phyloP scores from a whole-genome alignment of 192 early-diverging fungal species.

The Coemansia sp. region DNA sequence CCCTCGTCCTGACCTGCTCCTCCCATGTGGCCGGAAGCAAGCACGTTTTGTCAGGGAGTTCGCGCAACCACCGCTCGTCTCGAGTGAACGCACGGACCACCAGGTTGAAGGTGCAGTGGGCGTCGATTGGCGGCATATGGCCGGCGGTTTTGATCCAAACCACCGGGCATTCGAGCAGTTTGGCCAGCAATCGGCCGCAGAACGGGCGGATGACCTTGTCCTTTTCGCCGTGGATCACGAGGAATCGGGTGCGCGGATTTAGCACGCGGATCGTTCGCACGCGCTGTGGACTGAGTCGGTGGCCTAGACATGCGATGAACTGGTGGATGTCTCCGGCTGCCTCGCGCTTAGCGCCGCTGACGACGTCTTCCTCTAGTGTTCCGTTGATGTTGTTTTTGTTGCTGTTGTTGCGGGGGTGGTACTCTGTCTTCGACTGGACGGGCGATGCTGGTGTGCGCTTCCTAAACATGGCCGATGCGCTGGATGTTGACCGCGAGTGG shows the following conservation, averaged over 20 bases:
- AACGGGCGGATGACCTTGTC: conserved; percentile 47
- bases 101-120: conserved; percentile 50
- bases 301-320: conserved; percentile 52
- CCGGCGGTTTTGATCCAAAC: conserved; percentile 39
- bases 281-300: conserved; percentile 29
- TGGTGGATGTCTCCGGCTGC: conserved; percentile 49
- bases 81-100: conserved; percentile 35
- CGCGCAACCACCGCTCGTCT: conserved; percentile 29
- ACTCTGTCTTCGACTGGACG: neutral
- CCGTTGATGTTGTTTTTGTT: neutral
- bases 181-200: conserved; percentile 46
- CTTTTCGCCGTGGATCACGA: conserved; percentile 52
- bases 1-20: conserved; percentile 23
- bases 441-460: neutral
- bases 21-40: conserved; percentile 32
- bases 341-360: conserved; percentile 7
- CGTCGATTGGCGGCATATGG: conserved; percentile 54
- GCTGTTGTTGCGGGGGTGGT: neutral
- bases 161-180: conserved; percentile 38
- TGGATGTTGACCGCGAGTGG: conserved; percentile 9
- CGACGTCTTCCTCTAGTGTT: neutral
- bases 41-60: conserved; percentile 23
- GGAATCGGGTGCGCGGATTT: conserved; percentile 37
- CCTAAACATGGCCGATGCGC: neutral
- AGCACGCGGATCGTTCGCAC: conserved; percentile 22